Evolutionary conservation across 495 filamentous ascomycete genomes (phyloP).

Genomic region (Halenospora varia): DNA sequence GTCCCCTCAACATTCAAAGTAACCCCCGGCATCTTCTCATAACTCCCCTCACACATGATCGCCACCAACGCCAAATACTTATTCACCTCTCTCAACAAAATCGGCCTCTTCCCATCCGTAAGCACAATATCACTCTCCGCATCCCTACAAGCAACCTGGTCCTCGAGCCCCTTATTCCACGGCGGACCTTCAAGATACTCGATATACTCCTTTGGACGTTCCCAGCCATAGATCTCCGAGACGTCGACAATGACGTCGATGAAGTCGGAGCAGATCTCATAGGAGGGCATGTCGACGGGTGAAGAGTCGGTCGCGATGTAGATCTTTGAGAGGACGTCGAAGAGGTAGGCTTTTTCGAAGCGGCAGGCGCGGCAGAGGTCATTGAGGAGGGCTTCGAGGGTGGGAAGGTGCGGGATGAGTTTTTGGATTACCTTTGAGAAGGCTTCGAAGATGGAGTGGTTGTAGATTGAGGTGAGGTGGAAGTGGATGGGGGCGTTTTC

Average conservation of each 20-base stretch:
- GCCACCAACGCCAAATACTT: slow-evolving; percentile 78
- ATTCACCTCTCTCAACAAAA: slow-evolving; percentile 88
- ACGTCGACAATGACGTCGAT: slow-evolving; percentile 97
- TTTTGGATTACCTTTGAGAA: slow-evolving; percentile 98
- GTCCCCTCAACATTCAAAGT: slow-evolving; percentile 54
- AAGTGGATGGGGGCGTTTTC: slow-evolving; percentile 90
- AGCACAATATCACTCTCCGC: slow-evolving; percentile 77
- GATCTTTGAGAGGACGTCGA: slow-evolving; percentile 95
- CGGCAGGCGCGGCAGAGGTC: slow-evolving; percentile 82
- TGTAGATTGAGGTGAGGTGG: slow-evolving; percentile 94
- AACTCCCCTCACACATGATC: slow-evolving; percentile 63
- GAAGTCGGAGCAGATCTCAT: slow-evolving; percentile 97
- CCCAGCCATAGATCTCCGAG: slow-evolving; percentile 89
- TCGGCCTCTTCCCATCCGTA: slow-evolving; percentile 71
- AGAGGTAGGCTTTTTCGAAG: slow-evolving; percentile 96
- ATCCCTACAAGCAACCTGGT: slow-evolving; percentile 58
- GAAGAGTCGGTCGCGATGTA: slow-evolving; percentile 95
- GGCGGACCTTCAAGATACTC: slow-evolving; percentile 54
- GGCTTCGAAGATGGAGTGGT: slow-evolving; percentile 96
- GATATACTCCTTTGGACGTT: slow-evolving; percentile 43
- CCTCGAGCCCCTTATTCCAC: slow-evolving; percentile 60
- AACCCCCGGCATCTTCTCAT: slow-evolving; percentile 55
- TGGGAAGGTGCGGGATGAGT: slow-evolving; percentile 87
- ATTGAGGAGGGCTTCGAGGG: slow-evolving; percentile 87
- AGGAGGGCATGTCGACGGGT: slow-evolving; percentile 86